Evolutionary conservation across 106 monocot species (phyloP), one percentile per base, ranked within the genome.

Genomic region (Dendrobium nobile): DNA sequence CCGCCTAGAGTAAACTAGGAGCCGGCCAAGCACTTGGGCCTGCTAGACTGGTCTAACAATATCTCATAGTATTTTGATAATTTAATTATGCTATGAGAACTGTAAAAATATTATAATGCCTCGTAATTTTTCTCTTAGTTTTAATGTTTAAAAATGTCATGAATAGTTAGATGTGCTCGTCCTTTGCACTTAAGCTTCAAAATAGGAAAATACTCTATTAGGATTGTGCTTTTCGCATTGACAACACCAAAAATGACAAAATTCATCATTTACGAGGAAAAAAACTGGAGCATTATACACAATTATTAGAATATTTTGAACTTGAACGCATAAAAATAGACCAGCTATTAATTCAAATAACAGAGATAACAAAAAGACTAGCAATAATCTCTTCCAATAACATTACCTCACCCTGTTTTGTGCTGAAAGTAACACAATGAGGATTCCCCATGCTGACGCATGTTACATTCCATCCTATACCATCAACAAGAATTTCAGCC

Each of bases 391-490:
- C 20, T 56, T 58, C 4, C 44, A 37, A 78, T n/a, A 78, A 56
- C 59, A 84, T 79, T 87, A 99, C 98, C 88, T 93, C 78, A 67
- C 10, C 78, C 11, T 84, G 75, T 42, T 86, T 86, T 67, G 85
- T 61, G 27, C 91, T 85, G 86, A 99, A 99, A 40, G 95, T 95
- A 47, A 99, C 81, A 82, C 95, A 95, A 80, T 99, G 99, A 77
- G 99, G 99, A 85, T 99, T 99, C 59, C 99, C 99, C 99, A 99
- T 99, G 84, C 99, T 99, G 83, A 99, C 99, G 85, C 99, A 99
- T 18, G 99, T 99, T 64, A 93, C 95, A 67, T 88, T 95, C 99
- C 99, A 99, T 80, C 84, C 72, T 68, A 79, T 78, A 48, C 95
- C 95, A 87, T 99, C 91, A 75, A 99, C 91, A 33, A 86, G 33